Base-by-base conservation (phyloP, 2,329 filamentous ascomycete species). In the Aureobasidium melanogenum region DNA sequence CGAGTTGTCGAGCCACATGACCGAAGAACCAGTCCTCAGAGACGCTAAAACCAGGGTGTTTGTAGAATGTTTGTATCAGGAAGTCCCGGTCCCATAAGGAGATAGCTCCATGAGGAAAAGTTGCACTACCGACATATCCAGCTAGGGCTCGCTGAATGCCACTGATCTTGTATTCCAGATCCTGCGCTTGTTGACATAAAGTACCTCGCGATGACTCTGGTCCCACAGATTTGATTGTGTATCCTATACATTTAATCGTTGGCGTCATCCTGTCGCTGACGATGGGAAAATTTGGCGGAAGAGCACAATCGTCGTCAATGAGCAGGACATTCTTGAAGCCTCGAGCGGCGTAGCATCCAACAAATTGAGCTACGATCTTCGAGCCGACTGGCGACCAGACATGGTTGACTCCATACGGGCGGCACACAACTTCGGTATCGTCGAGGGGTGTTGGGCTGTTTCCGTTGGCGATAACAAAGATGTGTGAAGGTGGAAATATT, bases 11-110 rank as follows among this genome's bases (percentile, higher is more conserved):
- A 41, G 76, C 75, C 6, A 76, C 75, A 66, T 80, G 76, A 0
- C 79, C 79, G 41, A 81, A 79, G 68, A 79, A 81, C 79, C 79
- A 81, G 66, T 81, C 79, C 55, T 81, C 79, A 0, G 75, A 78
- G 9, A 81, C 75, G 1, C 72, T 76, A 66, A 79, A 81, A 0
- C 79, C 79, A 0, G 79, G 78, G 63, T 81, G 79, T 34, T 77
- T 71, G 60, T 77, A 69, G 65, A 81, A 79, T 1, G 75, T 76
- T 34, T 74, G 67, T 54, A 77, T 73, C 9, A 80, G 69, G 41
- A 79, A 76, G n/a, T 76, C 67, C 1, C 75, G 71, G 60, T 80
- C 63, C 75, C 79, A 81, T 1, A 81, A 70, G 9, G 75, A 76
- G 43, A 81, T 81, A 14, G 79, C 79, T 9, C 79, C 79, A 60